Conservation (phyloP, 2,329 filamentous ascomycete species). For the Epicoccum sorghinum region DNA sequence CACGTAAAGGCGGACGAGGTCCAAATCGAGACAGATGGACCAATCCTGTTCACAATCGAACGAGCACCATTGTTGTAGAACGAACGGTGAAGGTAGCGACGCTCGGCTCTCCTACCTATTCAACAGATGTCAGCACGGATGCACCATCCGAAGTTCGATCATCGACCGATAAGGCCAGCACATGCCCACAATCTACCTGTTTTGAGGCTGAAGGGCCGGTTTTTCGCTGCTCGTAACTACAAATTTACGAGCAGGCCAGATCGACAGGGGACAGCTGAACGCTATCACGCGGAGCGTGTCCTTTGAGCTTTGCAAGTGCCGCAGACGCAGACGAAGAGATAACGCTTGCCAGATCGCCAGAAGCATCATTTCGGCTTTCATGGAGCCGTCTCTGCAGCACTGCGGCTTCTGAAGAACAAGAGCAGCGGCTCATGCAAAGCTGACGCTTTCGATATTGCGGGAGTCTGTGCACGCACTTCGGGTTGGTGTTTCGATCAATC, state of each 20-base stretch:
- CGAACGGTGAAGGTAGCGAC: neutral
- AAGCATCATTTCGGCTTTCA: no score
- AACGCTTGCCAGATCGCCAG: no score
- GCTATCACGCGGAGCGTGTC: no score
- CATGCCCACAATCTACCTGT: neutral
- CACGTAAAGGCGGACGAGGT: conserved; percentile 52
- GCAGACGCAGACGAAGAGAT: no score
- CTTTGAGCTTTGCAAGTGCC: no score
- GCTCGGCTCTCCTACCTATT: neutral
- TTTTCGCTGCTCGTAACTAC: neutral
- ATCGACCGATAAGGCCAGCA: neutral
- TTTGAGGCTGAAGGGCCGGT: neutral
- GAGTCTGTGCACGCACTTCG: conserved; percentile 9
- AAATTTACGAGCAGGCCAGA: neutral
- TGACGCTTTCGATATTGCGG: conserved; percentile 14
- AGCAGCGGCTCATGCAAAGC: neutral
- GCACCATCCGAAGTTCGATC: neutral
- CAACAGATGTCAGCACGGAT: neutral
- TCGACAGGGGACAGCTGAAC: no score
- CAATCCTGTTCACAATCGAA: conserved; percentile 58
- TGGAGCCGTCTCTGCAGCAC: neutral
- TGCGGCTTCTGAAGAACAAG: neutral
- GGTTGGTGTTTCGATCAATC: conserved; percentile 11
- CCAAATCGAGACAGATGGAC: conserved; percentile 48
- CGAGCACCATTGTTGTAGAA: conserved; percentile 16